Conservation (phyloP, 257 asterid species). For the Ballota nigra region DNA sequence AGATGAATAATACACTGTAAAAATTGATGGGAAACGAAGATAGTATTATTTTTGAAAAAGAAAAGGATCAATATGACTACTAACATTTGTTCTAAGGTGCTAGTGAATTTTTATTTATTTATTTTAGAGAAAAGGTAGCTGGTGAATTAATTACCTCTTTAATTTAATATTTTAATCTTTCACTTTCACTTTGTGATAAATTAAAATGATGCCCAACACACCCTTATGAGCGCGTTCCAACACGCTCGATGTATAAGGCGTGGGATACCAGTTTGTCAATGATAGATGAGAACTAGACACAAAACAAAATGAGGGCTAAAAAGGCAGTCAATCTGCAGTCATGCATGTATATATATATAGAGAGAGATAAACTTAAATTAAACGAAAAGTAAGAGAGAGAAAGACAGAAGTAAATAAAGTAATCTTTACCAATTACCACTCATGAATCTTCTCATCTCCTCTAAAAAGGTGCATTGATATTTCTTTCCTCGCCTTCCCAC, state of each 20-base stretch:
- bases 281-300: constrained; percentile 26
- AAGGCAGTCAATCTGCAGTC: constrained; percentile 56
- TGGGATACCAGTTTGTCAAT: constrained; percentile 18
- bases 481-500: constrained; percentile 38
- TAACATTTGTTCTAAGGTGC: no score
- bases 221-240: neutral
- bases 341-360: neutral
- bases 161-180: no score
- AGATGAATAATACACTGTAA: no score
- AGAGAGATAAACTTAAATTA: constrained; percentile 12
- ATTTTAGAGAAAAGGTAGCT: no score
- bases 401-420: constrained; percentile 30
- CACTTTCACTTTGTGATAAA: no score
- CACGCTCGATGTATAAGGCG: constrained; percentile 21
- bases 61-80: no score
- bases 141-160: no score
- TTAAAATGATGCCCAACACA: neutral
- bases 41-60: no score
- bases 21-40: no score
- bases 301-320: constrained; percentile 40
- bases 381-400: constrained; percentile 18
- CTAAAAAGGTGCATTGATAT: constrained; percentile 54
- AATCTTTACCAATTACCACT: constrained; percentile 32
- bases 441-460: constrained; percentile 73
- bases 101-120: no score